Percentiles rank a stretch among this genome's conserved stretches.
Evolutionary conservation across 2,329 filamentous ascomycete genomes (phyloP).

Genomic region (Trichophyton mentagrophytes): DNA sequence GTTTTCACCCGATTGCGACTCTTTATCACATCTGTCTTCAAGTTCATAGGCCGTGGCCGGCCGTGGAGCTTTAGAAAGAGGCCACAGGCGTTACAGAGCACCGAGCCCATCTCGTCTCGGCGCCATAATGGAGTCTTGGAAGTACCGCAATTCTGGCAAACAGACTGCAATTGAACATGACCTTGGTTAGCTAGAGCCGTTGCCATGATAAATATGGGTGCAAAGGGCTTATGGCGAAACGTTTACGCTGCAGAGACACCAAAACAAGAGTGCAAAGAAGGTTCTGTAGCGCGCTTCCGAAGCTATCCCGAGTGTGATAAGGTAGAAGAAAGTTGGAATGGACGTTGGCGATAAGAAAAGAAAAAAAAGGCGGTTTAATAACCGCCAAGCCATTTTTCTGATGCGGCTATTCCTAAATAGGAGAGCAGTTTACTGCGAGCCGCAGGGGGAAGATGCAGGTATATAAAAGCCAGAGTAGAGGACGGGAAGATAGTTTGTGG

Average conservation of each 20-base stretch:
- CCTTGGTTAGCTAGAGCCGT: slow-evolving; percentile 38
- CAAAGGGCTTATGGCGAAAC: background rate
- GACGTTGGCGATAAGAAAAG: slow-evolving; percentile 36
- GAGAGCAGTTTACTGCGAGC: slow-evolving; percentile 6
- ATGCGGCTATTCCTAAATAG: slow-evolving; percentile 15
- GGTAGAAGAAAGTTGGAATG: slow-evolving; percentile 31
- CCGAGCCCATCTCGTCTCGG: slow-evolving; percentile 85
- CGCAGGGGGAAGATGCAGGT: background rate
- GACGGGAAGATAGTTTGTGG: background rate
- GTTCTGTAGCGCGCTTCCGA: slow-evolving; percentile 8
- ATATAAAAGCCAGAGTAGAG: slow-evolving; percentile 5
- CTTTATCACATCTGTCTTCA: slow-evolving; percentile 99
- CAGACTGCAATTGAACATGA: slow-evolving; percentile 63
- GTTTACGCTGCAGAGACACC: slow-evolving; percentile 6
- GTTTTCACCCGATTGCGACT: slow-evolving; percentile 97
- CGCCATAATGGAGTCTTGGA: slow-evolving; percentile 95
- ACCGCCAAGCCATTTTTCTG: slow-evolving; percentile 25
- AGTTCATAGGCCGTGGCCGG: slow-evolving; percentile 78
- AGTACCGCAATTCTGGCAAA: slow-evolving; percentile 91
- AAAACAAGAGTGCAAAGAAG: slow-evolving; percentile 12
- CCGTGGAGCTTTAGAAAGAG: slow-evolving; percentile 95
- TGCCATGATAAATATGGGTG: slow-evolving; percentile 27
- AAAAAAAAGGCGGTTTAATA: slow-evolving; percentile 21
- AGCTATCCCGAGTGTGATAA: slow-evolving; percentile 6
- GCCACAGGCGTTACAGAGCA: slow-evolving; percentile 96